A percentile compares a stretch with the other conserved stretches of the same genome.
Conservation (phyloP, 208 protist species). For the Trypanosoma mega region DNA sequence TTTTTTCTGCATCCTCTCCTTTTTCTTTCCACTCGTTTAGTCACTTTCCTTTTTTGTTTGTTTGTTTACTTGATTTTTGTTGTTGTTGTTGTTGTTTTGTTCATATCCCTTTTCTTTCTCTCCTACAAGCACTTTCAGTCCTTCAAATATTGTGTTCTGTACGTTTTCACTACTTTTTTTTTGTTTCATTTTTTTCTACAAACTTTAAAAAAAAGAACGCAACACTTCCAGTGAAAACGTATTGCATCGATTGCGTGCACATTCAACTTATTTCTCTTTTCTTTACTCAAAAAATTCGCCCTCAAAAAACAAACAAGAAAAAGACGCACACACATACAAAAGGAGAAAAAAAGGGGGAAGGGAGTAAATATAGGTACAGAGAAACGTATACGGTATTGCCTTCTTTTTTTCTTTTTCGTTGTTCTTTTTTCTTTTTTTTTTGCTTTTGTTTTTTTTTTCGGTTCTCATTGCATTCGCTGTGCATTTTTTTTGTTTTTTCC, state of each 20-base stretch:
- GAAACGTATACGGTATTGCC: not conserved
- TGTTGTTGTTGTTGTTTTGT: slow-evolving; percentile 5
- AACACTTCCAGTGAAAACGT: too few relatives aligned
- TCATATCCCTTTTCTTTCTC: slow-evolving; percentile 4
- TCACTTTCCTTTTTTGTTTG: not conserved
- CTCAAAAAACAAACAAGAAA: slow-evolving; percentile 5
- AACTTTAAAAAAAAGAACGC: too few relatives aligned
- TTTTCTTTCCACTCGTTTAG: too few relatives aligned
- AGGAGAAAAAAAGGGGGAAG: not conserved
- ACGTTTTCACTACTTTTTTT: slow-evolving; percentile 1
- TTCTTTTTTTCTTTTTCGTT: not conserved
- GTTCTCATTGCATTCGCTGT: not conserved
- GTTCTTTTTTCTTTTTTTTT: slow-evolving; percentile 7
- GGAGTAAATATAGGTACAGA: not conserved
- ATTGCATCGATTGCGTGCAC: too few relatives aligned
- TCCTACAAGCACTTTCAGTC: not conserved
- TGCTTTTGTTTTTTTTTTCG: slow-evolving; percentile 6
- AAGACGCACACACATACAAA: slow-evolving; percentile 1
- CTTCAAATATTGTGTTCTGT: not conserved
- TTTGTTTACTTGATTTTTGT: not conserved
- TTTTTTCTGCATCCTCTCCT: too few relatives aligned
- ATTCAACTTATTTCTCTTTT: too few relatives aligned
- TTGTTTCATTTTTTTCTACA: slow-evolving; percentile 9
- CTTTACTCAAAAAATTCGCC: too few relatives aligned
- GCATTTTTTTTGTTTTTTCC: slow-evolving; percentile 2